A percentile compares a stretch with the other conserved stretches of the same genome.
Evolutionary conservation across 345 rosid genomes (phyloP).

Genomic region (Excoecaria cochinchinensis): DNA sequence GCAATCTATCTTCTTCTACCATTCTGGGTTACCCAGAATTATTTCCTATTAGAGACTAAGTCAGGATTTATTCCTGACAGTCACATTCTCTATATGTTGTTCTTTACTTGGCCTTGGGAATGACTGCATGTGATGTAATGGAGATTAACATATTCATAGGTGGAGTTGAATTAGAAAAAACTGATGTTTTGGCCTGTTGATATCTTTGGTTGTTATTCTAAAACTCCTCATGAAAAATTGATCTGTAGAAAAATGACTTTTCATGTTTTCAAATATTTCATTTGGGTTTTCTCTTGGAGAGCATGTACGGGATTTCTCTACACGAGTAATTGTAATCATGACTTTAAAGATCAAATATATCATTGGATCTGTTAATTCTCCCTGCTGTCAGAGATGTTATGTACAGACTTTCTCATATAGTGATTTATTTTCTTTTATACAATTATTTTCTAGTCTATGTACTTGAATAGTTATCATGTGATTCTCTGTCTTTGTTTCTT

Average conservation of each 20-base stretch:
- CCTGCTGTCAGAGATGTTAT: neutral
- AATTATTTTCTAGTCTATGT: neutral
- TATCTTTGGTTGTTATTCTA: neutral
- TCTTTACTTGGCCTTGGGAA: neutral
- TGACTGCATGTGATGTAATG: neutral
- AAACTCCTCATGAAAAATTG: neutral
- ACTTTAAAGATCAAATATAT: neutral
- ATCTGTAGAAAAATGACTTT: neutral
- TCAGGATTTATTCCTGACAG: neutral
- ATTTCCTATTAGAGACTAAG: no score
- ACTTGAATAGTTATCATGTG: neutral
- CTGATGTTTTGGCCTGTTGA: neutral
- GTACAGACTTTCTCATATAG: neutral
- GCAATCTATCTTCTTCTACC: no score
- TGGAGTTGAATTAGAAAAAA: neutral
- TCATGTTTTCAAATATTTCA: neutral
- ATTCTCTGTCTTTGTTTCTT: neutral
- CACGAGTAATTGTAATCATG: neutral
- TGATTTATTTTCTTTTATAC: neutral
- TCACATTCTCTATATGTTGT: neutral
- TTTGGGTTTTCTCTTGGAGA: neutral
- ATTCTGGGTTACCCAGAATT: no score
- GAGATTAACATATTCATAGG: neutral
- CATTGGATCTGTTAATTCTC: neutral
- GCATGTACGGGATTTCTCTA: neutral